A percentile compares a stretch with the other conserved stretches of the same genome.
Conservation (phyloP, 768 basidiomycete species). For the Mycena floridula region DNA sequence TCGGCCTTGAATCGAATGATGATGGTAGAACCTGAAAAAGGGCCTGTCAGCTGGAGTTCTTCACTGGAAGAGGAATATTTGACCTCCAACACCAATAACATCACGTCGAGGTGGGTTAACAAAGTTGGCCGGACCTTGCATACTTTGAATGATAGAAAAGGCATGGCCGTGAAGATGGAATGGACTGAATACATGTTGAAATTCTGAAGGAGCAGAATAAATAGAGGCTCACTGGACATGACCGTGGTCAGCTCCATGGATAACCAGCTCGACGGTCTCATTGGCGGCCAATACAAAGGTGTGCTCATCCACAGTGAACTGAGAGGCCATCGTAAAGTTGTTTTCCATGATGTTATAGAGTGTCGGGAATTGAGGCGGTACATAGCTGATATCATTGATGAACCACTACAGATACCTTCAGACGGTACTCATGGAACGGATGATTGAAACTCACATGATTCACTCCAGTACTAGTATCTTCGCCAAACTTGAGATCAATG, state of each 20-base stretch:
- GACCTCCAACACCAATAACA: slow-evolving; percentile 13
- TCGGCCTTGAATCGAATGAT: slow-evolving; percentile 47
- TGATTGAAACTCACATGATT: not conserved
- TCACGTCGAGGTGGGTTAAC: slow-evolving; percentile 21
- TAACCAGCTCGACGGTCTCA: slow-evolving; percentile 15
- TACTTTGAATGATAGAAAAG: too few relatives aligned
- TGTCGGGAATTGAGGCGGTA: slow-evolving; percentile 15
- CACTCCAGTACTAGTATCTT: not conserved
- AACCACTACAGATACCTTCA: slow-evolving; percentile 5
- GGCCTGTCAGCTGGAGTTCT: too few relatives aligned
- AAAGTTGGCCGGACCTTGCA: slow-evolving; percentile 13
- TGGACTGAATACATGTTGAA: slow-evolving; percentile 7
- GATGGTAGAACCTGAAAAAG: slow-evolving; percentile 19
- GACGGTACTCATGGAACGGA: not conserved
- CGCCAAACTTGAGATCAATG: slow-evolving; percentile 8
- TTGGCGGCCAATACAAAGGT: slow-evolving; percentile 13
- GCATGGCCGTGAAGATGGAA: slow-evolving; percentile 21
- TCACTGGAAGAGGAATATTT: not conserved
- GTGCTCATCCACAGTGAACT: slow-evolving; percentile 15
- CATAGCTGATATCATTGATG: slow-evolving; percentile 16
- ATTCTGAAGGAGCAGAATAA: not conserved
- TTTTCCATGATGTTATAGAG: slow-evolving; percentile 17
- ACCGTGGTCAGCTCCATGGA: slow-evolving; percentile 19
- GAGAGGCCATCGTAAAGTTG: slow-evolving; percentile 8
- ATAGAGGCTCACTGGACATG: not conserved